Evolutionary conservation across 352 stramenopile species (phyloP).

Genomic region (Blastocystis sp.): DNA sequence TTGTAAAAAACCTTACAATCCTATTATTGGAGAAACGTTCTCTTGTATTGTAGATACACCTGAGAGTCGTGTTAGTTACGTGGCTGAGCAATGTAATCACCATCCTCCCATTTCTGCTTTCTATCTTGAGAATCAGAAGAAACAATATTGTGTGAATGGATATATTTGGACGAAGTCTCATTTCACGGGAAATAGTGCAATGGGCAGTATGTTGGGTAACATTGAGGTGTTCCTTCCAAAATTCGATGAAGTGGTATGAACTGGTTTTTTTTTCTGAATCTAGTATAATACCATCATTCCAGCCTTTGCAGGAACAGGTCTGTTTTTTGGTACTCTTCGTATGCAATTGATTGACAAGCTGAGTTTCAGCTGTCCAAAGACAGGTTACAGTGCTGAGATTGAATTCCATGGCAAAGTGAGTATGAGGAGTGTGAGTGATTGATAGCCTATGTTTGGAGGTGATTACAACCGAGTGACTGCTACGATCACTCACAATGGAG

Average conservation of each 20-base stretch:
- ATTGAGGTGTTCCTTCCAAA: constrained; percentile 18
- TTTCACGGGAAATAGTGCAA: constrained; percentile 46
- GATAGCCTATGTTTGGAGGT: constrained; percentile 6
- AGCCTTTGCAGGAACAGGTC: constrained; percentile 8
- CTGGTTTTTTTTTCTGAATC: neutral
- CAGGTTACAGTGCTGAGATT: constrained; percentile 32
- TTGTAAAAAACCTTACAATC: constrained; percentile 49
- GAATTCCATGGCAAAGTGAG: constrained; percentile 45
- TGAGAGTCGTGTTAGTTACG: constrained; percentile 1
- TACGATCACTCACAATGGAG: neutral
- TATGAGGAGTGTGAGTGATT: neutral
- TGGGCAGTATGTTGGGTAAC: constrained; percentile 22
- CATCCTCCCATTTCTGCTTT: constrained; percentile 40
- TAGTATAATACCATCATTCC: constrained; percentile 46
- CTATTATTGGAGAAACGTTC: constrained; percentile 45
- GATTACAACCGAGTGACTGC: constrained; percentile 37
- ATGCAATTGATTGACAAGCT: constrained; percentile 49
- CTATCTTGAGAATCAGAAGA: constrained; percentile 50
- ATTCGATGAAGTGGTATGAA: constrained; percentile 11
- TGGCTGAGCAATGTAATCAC: constrained; percentile 19
- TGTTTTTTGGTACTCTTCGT: constrained; percentile 30
- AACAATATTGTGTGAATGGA: constrained; percentile 26
- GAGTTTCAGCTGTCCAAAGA: neutral
- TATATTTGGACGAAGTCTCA: constrained; percentile 59
- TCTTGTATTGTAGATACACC: constrained; percentile 31